Conservation (phyloP, 2,329 filamentous ascomycete species). For the Nigrospora oryzae region DNA sequence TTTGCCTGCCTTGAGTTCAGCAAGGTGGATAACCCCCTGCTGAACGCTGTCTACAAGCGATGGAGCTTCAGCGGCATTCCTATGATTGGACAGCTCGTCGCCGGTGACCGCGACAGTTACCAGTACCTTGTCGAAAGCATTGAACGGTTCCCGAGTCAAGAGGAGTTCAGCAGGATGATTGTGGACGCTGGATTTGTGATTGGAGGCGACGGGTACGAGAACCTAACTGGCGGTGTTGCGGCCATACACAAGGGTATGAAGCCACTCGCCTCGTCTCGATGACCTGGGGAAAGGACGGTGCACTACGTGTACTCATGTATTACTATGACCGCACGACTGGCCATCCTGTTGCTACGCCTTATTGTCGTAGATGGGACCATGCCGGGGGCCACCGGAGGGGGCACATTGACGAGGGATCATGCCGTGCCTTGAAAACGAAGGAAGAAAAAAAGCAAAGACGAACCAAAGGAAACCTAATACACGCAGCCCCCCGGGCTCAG, state of each 20-base stretch:
- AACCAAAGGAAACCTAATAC: too few relatives aligned
- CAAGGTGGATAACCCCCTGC: slow-evolving; percentile 65
- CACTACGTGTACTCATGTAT: not conserved
- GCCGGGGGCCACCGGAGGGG: too few relatives aligned
- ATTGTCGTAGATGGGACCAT: too few relatives aligned
- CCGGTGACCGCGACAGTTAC: slow-evolving; percentile 89
- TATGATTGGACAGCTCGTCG: slow-evolving; percentile 88
- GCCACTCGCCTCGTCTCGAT: slow-evolving; percentile 32
- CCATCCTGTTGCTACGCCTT: too few relatives aligned
- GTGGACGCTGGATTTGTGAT: slow-evolving; percentile 76
- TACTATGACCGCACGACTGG: too few relatives aligned
- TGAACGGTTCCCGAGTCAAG: slow-evolving; percentile 81
- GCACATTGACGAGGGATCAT: too few relatives aligned
- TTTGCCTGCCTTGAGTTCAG: slow-evolving; percentile 97
- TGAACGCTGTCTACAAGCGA: slow-evolving; percentile 83
- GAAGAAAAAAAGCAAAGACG: too few relatives aligned
- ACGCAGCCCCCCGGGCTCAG: too few relatives aligned
- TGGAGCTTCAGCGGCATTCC: slow-evolving; percentile 96
- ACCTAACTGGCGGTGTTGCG: slow-evolving; percentile 85
- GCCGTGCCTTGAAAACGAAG: too few relatives aligned
- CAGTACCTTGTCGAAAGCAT: slow-evolving; percentile 99
- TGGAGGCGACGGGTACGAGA: slow-evolving; percentile 76
- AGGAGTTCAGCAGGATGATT: slow-evolving; percentile 78
- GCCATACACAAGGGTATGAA: slow-evolving; percentile 97
- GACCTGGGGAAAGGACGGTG: not conserved